Conservation (phyloP, 2,329 filamentous ascomycete species). For the Fusarium concolor region DNA sequence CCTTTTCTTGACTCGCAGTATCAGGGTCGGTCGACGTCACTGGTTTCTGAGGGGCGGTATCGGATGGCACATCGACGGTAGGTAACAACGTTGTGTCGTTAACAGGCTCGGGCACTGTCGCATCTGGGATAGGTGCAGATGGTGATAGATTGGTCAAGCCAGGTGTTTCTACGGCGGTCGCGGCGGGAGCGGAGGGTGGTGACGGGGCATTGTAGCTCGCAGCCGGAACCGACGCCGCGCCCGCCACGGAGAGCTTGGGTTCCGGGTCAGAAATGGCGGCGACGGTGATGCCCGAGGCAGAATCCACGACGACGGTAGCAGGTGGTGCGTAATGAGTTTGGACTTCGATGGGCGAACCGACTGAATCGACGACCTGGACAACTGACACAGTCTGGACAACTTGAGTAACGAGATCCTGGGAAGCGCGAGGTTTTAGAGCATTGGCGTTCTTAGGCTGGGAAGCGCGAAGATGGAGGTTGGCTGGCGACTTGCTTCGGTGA, state of each 20-base stretch:
- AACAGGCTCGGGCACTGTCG: constrained; percentile 30
- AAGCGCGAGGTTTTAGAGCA: constrained; percentile 33
- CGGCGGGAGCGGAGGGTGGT: constrained; percentile 25
- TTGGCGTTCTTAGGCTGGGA: constrained; percentile 37
- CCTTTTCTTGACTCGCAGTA: constrained; percentile 30
- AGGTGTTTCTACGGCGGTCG: constrained; percentile 35
- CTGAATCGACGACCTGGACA: constrained; percentile 63
- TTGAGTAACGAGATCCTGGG: constrained; percentile 53
- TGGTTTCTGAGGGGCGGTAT: constrained; percentile 8
- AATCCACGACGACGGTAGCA: constrained; percentile 54
- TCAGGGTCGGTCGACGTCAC: constrained; percentile 30
- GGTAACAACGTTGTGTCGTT: constrained; percentile 31
- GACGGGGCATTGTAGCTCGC: constrained; percentile 41
- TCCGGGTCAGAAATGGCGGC: constrained; percentile 48
- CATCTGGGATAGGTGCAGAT: constrained; percentile 29
- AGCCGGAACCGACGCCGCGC: constrained; percentile 37
- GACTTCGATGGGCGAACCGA: constrained; percentile 58
- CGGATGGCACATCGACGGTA: constrained; percentile 28
- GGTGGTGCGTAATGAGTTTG: constrained; percentile 57
- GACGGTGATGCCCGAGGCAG: constrained; percentile 53
- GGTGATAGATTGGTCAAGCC: constrained; percentile 37
- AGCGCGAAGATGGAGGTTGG: constrained; percentile 36
- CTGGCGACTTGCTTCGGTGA: constrained; percentile 27
- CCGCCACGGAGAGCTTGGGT: constrained; percentile 39
- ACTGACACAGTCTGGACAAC: constrained; percentile 68